Evolutionary conservation across 2,329 filamentous ascomycete genomes (phyloP), one percentile per base, ranked within the genome.

Genomic region (Fusarium bactridioides): DNA sequence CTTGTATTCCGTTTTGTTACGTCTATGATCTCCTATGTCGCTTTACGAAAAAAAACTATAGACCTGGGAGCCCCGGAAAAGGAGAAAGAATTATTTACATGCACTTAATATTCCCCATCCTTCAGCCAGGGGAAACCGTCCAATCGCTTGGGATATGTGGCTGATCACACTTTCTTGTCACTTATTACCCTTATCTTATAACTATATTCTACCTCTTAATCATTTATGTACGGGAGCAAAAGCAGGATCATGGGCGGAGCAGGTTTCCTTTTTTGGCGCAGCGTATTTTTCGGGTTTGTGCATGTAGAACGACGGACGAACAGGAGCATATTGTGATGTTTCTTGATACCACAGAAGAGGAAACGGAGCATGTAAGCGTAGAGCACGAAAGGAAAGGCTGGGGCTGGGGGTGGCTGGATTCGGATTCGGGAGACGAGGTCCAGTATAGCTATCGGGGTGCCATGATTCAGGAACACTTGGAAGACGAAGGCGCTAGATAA

Each of bases 21-120:
- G 63, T 69, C 74, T 57, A 76, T 76, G 74, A 76, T 76, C 69
- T 74, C 73, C 69, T 77, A 73, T 76, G 74, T 76, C 67, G 33
- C 61, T 69, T 75, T 43, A 76, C 58, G 74, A 76, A 76, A 33
- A 33, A 45, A 67, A 76, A 69, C 44, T 69, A 73, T 76, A 76
- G 74, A 76, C 61, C 56, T 76, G 74, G 74, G 69, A 74, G 71
- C 68, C 66, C 70, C 70, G 73, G 73, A 70, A 76, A 70, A 74
- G 64, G 72, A 74, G 74, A 75, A 66, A 74, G 71, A 70, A 74
- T 69, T 69, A 72, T 71, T 67, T 76, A 75, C 73, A 76, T 73
- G 71, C 70, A 75, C 64, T 67, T 76, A 76, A 77, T 76, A 69
- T 71, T 67, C 71, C 74, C 74, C 62, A 64, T 68, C 69, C 58